Conservation (phyloP, 2,329 filamentous ascomycete species). For the Botryosphaeria dothidea region DNA sequence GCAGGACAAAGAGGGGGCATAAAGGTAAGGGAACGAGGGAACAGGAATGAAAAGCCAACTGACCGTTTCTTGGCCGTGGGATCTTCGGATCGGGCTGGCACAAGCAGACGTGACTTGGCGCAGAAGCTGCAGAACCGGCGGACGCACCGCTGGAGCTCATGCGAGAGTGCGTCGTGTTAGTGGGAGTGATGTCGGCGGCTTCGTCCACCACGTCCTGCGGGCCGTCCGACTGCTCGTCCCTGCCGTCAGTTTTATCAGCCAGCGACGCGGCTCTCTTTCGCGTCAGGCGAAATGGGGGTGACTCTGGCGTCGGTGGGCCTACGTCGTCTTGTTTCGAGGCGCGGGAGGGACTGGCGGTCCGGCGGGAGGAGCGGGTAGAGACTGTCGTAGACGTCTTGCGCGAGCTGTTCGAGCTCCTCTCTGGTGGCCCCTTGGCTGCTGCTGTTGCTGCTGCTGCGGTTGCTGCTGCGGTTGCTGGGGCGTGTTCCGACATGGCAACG, state of each 20-base stretch:
- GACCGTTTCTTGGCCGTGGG: conserved; percentile 70
- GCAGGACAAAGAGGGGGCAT: background rate
- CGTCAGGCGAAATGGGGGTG: conserved; percentile 25
- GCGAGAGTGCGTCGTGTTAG: conserved; percentile 13
- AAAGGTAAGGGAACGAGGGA: conserved; percentile 23
- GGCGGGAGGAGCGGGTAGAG: conserved; percentile 26
- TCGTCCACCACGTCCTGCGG: background rate
- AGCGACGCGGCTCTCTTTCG: conserved; percentile 31
- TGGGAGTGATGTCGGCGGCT: background rate
- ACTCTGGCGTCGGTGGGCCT: conserved; percentile 16
- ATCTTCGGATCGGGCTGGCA: conserved; percentile 73
- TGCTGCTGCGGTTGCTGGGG: background rate
- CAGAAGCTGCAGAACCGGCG: conserved; percentile 10
- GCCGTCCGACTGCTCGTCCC: background rate
- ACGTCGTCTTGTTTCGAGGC: conserved; percentile 18
- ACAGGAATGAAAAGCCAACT: conserved; percentile 34
- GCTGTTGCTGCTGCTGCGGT: too few relatives aligned
- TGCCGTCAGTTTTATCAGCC: conserved; percentile 25
- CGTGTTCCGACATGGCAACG: conserved; percentile 10
- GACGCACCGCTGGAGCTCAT: conserved; percentile 15
- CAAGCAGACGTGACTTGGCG: conserved; percentile 58
- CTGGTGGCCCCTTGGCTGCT: conserved; percentile 16
- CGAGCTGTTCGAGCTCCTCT: conserved; percentile 26
- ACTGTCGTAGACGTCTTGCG: conserved; percentile 33
- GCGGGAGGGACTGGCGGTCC: conserved; percentile 17